Percentiles rank a stretch among this genome's conserved stretches.
Evolutionary conservation across 345 rosid genomes (phyloP).

Genomic region (Turnera subulata): DNA sequence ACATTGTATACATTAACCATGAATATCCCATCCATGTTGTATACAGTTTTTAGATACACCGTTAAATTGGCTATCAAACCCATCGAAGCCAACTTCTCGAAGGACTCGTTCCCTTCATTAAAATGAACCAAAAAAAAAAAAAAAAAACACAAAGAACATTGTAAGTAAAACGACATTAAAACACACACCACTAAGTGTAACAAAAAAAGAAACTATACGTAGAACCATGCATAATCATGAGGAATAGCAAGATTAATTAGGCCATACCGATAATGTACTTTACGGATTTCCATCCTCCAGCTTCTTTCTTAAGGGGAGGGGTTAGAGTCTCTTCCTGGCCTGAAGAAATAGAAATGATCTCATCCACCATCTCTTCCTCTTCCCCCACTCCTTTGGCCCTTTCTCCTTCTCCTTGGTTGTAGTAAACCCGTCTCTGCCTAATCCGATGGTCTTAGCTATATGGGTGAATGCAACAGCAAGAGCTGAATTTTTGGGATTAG

Average conservation of each 20-base stretch:
- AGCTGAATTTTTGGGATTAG: no score
- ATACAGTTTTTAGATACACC: constrained; percentile 45
- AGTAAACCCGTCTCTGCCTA: not conserved
- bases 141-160: not conserved
- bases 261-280: constrained; percentile 39
- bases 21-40: constrained; percentile 52
- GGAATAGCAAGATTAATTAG: no score
- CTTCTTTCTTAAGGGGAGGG: constrained; percentile 3
- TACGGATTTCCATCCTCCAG: constrained; percentile 45
- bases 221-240: not conserved
- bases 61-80: constrained; percentile 50
- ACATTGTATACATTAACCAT: constrained; percentile 49
- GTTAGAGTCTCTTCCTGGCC: not conserved
- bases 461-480: no score
- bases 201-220: not conserved
- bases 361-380: not conserved
- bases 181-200: not conserved
- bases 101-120: constrained; percentile 54
- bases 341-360: not conserved
- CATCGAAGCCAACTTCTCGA: constrained; percentile 77
- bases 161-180: no score
- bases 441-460: no score
- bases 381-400: not conserved
- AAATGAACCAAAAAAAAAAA: not conserved
- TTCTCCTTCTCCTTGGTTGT: not conserved